Evolutionary conservation across 768 basidiomycete genomes (phyloP).

Genomic region (Dacryopinax primogenitus): DNA sequence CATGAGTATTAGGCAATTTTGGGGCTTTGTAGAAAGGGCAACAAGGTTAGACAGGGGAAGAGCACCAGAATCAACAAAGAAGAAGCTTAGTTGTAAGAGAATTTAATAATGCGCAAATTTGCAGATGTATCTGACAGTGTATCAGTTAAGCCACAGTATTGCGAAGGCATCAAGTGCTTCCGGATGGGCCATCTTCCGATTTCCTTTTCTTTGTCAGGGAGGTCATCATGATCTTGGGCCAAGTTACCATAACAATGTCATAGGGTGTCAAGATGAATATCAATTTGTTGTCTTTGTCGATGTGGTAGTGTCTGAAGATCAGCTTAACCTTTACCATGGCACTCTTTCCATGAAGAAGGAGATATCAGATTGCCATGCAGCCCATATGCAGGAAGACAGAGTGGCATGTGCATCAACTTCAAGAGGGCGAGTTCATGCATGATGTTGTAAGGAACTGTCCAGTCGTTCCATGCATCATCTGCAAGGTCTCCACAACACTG

Average conservation of each 20-base stretch:
- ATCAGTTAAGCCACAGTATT: too few species aligned
- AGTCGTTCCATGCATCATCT: neutral
- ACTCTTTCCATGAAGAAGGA: neutral
- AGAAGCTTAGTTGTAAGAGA: too few species aligned
- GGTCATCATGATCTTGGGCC: neutral
- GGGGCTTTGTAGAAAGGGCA: too few species aligned
- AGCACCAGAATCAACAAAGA: too few species aligned
- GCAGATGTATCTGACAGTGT: too few species aligned
- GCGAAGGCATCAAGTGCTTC: neutral
- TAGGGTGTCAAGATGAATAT: neutral
- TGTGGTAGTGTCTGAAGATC: neutral
- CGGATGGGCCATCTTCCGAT: neutral
- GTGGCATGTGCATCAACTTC: neutral
- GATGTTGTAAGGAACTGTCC: neutral
- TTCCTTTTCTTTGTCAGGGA: neutral
- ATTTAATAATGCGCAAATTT: too few species aligned
- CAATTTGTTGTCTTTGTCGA: neutral
- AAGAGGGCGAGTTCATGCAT: neutral
- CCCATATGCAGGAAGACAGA: neutral
- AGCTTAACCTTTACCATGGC: neutral
- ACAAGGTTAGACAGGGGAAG: too few species aligned
- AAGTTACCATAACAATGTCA: neutral
- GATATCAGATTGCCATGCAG: neutral
- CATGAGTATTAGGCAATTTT: too few species aligned
- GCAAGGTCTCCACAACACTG: neutral